phyloP scores from a whole-genome alignment of 2,329 filamentous ascomycete genomes.

The Trichoderma sp. region DNA sequence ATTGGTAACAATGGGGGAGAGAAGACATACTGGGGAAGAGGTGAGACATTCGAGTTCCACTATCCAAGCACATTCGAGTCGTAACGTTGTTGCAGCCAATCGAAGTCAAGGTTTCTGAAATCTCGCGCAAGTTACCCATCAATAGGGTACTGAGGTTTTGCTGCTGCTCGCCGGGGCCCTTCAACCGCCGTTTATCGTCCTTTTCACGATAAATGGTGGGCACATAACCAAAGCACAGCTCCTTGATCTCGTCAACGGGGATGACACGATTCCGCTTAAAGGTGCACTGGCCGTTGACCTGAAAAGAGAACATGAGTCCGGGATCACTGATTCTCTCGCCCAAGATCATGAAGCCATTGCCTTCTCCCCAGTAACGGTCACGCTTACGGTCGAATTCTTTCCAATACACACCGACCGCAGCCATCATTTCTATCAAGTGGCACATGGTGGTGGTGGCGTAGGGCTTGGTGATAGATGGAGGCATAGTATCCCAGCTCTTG shows the following conservation, averaged over 20 bases:
- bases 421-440: slow-evolving; percentile 56
- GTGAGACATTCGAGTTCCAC: slow-evolving; percentile 45
- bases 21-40: slow-evolving; percentile 49
- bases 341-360: slow-evolving; percentile 55
- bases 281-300: slow-evolving; percentile 49
- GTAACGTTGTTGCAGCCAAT: slow-evolving; percentile 58
- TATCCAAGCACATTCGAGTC: slow-evolving; percentile 45
- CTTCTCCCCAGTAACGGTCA: slow-evolving; percentile 56
- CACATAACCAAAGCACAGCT: slow-evolving; percentile 57
- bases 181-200: slow-evolving; percentile 42
- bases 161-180: slow-evolving; percentile 42
- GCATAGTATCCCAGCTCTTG: slow-evolving; percentile 56
- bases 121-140: slow-evolving; percentile 51
- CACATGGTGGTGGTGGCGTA: slow-evolving; percentile 58
- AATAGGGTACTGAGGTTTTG: slow-evolving; percentile 47
- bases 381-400: slow-evolving; percentile 55
- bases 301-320: slow-evolving; percentile 57
- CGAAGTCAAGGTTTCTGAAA: slow-evolving; percentile 53
- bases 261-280: slow-evolving; percentile 55
- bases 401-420: slow-evolving; percentile 59
- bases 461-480: slow-evolving; percentile 46
- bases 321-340: slow-evolving; percentile 50
- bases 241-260: slow-evolving; percentile 54
- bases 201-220: slow-evolving; percentile 53
- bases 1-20: no score